These are phyloP conservation scores for Oryza brachyantha DNA, from an alignment of 176 grass and related monocot genomes.

Conservation along the genomic window DNA sequence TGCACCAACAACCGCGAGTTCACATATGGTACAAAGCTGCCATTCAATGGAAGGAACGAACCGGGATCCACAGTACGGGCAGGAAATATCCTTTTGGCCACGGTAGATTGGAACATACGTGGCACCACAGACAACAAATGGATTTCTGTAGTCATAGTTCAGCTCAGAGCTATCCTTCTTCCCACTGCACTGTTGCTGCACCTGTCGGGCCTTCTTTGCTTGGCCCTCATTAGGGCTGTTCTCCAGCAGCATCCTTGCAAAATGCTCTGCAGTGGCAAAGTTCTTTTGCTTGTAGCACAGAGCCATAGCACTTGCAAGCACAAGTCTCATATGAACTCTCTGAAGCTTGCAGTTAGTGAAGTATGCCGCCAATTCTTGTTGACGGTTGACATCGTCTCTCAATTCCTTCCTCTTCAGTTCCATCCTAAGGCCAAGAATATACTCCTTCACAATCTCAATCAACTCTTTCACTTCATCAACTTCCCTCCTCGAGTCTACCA, in stretches of 20 bases:
- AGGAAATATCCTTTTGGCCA: constrained; percentile 89
- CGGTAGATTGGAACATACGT: constrained; percentile 91
- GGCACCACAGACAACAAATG: constrained; percentile 85
- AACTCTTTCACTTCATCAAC: constrained; percentile 97
- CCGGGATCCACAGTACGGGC: constrained; percentile 72
- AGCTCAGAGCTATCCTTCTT: constrained; percentile 60
- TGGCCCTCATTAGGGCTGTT: constrained; percentile 66
- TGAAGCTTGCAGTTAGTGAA: constrained; percentile 99
- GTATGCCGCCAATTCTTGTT: constrained; percentile 90
- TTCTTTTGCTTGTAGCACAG: constrained; percentile 76
- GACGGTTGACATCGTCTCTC: constrained; percentile 59
- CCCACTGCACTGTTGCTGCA: constrained; percentile 60
- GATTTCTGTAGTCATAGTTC: constrained; percentile 95
- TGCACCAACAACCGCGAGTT: constrained; percentile 65
- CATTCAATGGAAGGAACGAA: constrained; percentile 68
- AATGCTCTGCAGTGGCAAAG: constrained; percentile 69
- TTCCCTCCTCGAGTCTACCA: constrained; percentile 87
- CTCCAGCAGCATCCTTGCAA: constrained; percentile 88
- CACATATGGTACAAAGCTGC: constrained; percentile 91
- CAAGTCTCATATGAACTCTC: constrained; percentile 84
- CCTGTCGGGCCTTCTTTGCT: constrained; percentile 80
- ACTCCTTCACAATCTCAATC: constrained; percentile 87
- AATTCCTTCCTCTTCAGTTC: constrained; percentile 85
- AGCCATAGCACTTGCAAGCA: constrained; percentile 71
- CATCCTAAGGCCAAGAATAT: constrained; percentile 85